Percentiles rank a stretch among this genome's conserved stretches.
These are phyloP conservation scores for Cyanophora paradoxa DNA, from an alignment of 78 protist genomes.

Conservation along the genomic window DNA sequence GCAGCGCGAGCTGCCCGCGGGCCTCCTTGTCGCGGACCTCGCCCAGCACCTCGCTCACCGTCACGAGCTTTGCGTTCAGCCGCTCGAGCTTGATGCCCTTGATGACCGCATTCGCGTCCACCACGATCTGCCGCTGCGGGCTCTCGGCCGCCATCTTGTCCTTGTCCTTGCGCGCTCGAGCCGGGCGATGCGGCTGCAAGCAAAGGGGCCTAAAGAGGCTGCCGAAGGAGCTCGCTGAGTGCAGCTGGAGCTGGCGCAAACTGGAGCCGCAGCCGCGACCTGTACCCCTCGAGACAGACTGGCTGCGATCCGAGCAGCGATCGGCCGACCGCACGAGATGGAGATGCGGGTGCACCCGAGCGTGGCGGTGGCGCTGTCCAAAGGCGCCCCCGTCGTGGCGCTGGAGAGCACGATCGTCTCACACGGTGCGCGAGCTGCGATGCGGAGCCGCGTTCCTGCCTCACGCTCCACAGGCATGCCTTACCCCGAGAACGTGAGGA, in stretches of 20 bases:
- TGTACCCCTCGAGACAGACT: no score
- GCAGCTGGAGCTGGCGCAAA: no score
- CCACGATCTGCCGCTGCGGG: constrained; percentile 3
- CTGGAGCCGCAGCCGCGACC: no score
- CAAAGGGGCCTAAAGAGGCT: no score
- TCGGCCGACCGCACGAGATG: neutral
- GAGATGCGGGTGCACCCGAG: constrained; percentile 13
- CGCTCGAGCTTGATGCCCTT: neutral
- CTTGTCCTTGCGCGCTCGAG: no score
- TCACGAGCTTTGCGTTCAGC: neutral
- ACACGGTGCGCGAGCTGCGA: constrained; percentile 63
- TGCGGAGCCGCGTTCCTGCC: neutral
- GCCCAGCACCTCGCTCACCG: constrained; percentile 5
- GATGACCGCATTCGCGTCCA: constrained; percentile 4
- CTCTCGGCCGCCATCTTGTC: no score
- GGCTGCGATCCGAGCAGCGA: no score
- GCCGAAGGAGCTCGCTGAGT: no score
- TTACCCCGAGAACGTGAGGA: constrained; percentile 71
- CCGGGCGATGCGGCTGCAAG: no score
- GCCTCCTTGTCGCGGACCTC: constrained; percentile 1
- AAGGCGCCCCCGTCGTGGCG: constrained; percentile 80
- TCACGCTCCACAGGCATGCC: constrained; percentile 58
- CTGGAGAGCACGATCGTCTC: constrained; percentile 92
- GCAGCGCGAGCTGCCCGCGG: neutral
- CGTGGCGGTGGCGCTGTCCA: constrained; percentile 39